These are phyloP conservation scores for Penstemon davidsonii DNA, from an alignment of 257 asterid genomes.

Conservation along the genomic window DNA sequence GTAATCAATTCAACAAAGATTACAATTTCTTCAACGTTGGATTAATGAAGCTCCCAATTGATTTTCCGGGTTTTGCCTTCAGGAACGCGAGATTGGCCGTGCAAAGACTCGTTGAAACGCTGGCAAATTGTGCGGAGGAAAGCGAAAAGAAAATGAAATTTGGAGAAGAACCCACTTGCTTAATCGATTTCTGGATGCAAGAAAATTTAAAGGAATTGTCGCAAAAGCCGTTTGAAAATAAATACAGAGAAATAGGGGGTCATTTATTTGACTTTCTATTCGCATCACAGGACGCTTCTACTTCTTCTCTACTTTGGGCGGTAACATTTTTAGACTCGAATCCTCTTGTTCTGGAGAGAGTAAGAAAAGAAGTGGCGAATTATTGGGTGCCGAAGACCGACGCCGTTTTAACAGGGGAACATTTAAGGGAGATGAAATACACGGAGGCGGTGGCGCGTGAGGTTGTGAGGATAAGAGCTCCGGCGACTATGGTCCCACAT, in stretches of 20 bases:
- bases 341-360: constrained; percentile 50
- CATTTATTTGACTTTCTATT: constrained; percentile 80
- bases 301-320: constrained; percentile 83
- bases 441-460: constrained; percentile 94
- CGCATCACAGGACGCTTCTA: constrained; percentile 93
- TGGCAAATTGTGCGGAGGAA: constrained; percentile 55
- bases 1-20: constrained; percentile 56
- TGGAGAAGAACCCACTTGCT: constrained; percentile 68
- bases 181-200: constrained; percentile 87
- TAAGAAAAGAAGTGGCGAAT: constrained; percentile 54
- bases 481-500: constrained; percentile 96
- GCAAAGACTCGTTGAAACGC: constrained; percentile 53
- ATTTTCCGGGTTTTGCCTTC: constrained; percentile 89
- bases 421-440: constrained; percentile 75
- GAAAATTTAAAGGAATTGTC: constrained; percentile 44
- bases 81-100: constrained; percentile 77
- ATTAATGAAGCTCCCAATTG: constrained; percentile 75
- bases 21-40: constrained; percentile 83
- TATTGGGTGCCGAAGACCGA: constrained; percentile 58
- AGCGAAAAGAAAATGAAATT: constrained; percentile 57
- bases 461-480: constrained; percentile 75
- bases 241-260: constrained; percentile 57
- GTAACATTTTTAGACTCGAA: constrained; percentile 66
- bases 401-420: constrained; percentile 48
- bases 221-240: constrained; percentile 36